Conservation (phyloP, 2,329 filamentous ascomycete species). For the Penicillium sumatraense region DNA sequence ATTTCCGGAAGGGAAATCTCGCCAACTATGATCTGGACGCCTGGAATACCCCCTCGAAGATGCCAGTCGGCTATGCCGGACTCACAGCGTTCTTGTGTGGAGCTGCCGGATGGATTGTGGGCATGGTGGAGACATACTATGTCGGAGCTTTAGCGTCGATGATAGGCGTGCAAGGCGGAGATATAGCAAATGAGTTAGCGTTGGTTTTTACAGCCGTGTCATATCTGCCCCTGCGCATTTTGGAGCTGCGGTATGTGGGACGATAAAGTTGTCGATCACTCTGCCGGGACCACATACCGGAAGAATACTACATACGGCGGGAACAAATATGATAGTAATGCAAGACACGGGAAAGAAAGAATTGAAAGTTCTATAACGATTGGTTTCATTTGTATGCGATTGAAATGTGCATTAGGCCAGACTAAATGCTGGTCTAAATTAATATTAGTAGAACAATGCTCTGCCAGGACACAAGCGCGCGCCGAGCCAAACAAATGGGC, state of each 20-base stretch:
- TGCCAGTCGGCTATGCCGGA: constrained; percentile 53
- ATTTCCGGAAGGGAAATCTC: constrained; percentile 50
- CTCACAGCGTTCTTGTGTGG: constrained; percentile 51
- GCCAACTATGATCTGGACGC: constrained; percentile 55
- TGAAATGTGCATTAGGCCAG: constrained; percentile 9
- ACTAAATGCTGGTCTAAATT: constrained; percentile 2
- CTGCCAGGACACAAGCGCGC: constrained; percentile 10
- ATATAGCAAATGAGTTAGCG: constrained; percentile 59
- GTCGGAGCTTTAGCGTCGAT: constrained; percentile 51
- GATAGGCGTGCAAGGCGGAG: constrained; percentile 53
- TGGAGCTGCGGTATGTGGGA: constrained; percentile 55
- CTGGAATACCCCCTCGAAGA: constrained; percentile 51
- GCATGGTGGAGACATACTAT: constrained; percentile 64
- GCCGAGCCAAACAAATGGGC: constrained; percentile 1
- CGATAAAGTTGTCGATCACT: constrained; percentile 29
- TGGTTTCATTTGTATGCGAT: constrained; percentile 5
- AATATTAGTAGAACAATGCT: constrained; percentile 11
- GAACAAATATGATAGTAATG: background rate
- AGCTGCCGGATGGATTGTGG: constrained; percentile 57
- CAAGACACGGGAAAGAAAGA: background rate
- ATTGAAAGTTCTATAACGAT: constrained; percentile 4
- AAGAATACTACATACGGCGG: background rate
- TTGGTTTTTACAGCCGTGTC: constrained; percentile 54
- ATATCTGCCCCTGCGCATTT: constrained; percentile 54
- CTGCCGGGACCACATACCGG: background rate